Evolutionary conservation across 176 grass and related monocot species (phyloP).

Genomic region (Lolium multiflorum): DNA sequence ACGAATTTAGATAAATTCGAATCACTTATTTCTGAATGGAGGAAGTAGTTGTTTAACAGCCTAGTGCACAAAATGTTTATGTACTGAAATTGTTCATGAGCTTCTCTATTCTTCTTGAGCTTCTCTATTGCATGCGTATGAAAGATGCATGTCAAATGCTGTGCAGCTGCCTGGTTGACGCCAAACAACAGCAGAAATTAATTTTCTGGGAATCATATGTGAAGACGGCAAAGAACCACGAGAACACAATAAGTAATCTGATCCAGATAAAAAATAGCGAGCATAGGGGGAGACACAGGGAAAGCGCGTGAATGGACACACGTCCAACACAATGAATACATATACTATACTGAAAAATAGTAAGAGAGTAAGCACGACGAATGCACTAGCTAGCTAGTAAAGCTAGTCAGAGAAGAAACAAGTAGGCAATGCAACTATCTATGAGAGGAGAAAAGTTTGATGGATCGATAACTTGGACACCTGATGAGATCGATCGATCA

Average conservation of each 20-base stretch:
- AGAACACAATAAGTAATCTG: constrained; percentile 35
- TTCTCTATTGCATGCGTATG: not conserved
- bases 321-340: constrained; percentile 7
- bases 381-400: constrained; percentile 10
- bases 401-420: constrained; percentile 7
- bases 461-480: not conserved
- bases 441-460: not conserved
- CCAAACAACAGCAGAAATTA: not conserved
- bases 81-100: not conserved
- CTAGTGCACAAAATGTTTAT: not conserved
- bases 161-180: not conserved
- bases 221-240: constrained; percentile 10
- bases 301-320: not conserved
- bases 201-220: not conserved
- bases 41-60: not conserved
- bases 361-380: not conserved
- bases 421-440: not conserved
- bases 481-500: not conserved
- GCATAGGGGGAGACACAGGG: not conserved
- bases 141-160: not conserved
- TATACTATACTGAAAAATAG: not conserved
- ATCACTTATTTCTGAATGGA: too few species aligned
- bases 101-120: not conserved
- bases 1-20: too few species aligned
- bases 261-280: not conserved